Evolutionary conservation across 129 eudicot species (phyloP).

Genomic region (Artemisia tridentata): DNA sequence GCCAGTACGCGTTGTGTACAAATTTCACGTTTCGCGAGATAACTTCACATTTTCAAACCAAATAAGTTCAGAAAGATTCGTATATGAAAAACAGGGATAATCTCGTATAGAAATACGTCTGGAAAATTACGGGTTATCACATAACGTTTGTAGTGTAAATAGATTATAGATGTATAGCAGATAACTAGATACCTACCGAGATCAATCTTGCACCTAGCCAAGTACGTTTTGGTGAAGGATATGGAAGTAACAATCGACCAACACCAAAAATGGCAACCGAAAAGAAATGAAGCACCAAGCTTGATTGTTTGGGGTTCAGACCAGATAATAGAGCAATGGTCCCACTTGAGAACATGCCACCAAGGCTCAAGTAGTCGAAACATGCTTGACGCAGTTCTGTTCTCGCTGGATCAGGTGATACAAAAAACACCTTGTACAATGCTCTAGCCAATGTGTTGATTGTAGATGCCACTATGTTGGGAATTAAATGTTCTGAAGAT

Average conservation of each 20-base stretch:
- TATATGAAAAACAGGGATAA: no score
- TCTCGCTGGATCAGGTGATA: slow-evolving; percentile 53
- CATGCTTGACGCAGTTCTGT: slow-evolving; percentile 55
- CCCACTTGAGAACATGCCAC: slow-evolving; percentile 46
- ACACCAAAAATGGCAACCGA: slow-evolving; percentile 51
- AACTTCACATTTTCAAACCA: no score
- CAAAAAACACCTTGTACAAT: slow-evolving; percentile 49
- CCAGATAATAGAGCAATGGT: slow-evolving; percentile 51
- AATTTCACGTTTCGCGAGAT: no score
- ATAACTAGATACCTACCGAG: slow-evolving; percentile 30
- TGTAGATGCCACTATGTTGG: slow-evolving; percentile 63
- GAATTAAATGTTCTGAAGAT: no score
- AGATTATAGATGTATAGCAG: background rate
- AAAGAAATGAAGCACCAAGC: slow-evolving; percentile 52
- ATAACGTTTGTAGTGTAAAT: background rate
- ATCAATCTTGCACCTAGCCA: slow-evolving; percentile 49
- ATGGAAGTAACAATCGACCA: slow-evolving; percentile 55
- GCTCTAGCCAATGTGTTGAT: slow-evolving; percentile 63
- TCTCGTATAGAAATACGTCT: no score
- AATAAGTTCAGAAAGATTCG: no score
- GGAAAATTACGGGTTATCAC: no score
- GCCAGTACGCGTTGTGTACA: no score
- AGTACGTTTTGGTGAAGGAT: slow-evolving; percentile 51
- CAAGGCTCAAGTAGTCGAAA: slow-evolving; percentile 61
- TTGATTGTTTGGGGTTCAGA: slow-evolving; percentile 46